phyloP scores from a whole-genome alignment of 2,329 filamentous ascomycete species.

The Stachybotrys chlorohalonatus region DNA sequence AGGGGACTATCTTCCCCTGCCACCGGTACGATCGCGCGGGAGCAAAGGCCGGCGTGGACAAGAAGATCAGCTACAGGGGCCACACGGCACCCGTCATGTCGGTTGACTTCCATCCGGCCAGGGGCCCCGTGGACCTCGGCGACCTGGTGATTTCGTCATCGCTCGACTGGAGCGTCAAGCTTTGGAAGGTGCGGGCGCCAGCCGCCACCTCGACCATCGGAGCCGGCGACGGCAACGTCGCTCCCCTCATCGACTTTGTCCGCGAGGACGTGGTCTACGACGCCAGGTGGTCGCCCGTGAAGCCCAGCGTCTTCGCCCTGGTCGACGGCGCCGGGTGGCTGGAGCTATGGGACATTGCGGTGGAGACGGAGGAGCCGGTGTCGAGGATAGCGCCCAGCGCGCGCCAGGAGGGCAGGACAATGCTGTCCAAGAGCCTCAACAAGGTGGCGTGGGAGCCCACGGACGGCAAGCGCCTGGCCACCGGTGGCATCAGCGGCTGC shows the following conservation, averaged over 20 bases:
- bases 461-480: slow-evolving; percentile 79
- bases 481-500: slow-evolving; percentile 84
- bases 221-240: slow-evolving; percentile 43
- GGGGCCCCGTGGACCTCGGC: slow-evolving; percentile 86
- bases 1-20: slow-evolving; percentile 92
- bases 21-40: slow-evolving; percentile 96
- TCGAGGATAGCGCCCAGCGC: slow-evolving; percentile 66
- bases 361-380: slow-evolving; percentile 86
- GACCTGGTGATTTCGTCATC: slow-evolving; percentile 89
- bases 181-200: slow-evolving; percentile 88
- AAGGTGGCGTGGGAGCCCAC: slow-evolving; percentile 89
- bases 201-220: slow-evolving; percentile 58
- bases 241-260: slow-evolving; percentile 79
- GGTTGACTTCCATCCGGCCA: slow-evolving; percentile 87
- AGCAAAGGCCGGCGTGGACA: slow-evolving; percentile 91
- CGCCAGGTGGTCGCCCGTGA: slow-evolving; percentile 87
- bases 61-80: slow-evolving; percentile 77
- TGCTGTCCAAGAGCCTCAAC: slow-evolving; percentile 81
- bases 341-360: slow-evolving; percentile 90
- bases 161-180: slow-evolving; percentile 92
- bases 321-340: slow-evolving; percentile 89
- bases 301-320: slow-evolving; percentile 87
- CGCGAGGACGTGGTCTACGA: slow-evolving; percentile 97
- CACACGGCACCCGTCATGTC: slow-evolving; percentile 95
- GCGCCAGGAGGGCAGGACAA: slow-evolving; percentile 54